Conservation (phyloP, 768 basidiomycete species). For the Cyclocybe cylindracea region DNA sequence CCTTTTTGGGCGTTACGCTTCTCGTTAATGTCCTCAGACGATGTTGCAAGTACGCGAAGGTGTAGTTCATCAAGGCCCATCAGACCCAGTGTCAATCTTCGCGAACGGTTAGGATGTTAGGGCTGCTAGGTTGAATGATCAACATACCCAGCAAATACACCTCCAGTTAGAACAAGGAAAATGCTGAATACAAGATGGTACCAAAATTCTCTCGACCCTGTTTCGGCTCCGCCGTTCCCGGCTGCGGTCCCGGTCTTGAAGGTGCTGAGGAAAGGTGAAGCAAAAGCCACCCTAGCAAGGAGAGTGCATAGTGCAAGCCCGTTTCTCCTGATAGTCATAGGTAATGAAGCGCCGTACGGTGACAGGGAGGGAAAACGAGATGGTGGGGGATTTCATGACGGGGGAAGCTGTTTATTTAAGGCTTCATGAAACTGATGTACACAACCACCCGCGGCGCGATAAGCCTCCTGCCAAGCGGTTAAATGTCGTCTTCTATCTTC, state of each 20-base stretch:
- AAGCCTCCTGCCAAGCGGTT: not conserved
- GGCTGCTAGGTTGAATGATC: not conserved
- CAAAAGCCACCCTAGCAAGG: constrained; percentile 12
- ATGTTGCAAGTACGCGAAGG: constrained; percentile 79
- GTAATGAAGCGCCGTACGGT: too few species aligned
- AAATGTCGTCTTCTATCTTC: not conserved
- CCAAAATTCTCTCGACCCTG: constrained; percentile 60
- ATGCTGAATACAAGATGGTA: constrained; percentile 69
- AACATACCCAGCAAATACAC: constrained; percentile 87
- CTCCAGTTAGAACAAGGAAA: constrained; percentile 77
- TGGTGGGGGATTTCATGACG: not conserved
- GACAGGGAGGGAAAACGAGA: not conserved
- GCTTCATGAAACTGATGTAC: not conserved
- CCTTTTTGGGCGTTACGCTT: constrained; percentile 72
- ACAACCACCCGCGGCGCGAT: not conserved
- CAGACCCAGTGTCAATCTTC: constrained; percentile 82
- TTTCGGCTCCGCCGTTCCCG: constrained; percentile 10
- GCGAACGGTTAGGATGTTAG: not conserved
- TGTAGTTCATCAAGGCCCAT: constrained; percentile 97
- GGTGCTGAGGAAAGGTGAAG: constrained; percentile 10
- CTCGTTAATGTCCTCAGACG: constrained; percentile 73
- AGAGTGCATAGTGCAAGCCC: constrained; percentile 14
- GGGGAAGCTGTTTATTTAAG: constrained; percentile 3
- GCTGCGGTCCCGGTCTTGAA: not conserved
- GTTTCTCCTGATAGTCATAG: constrained; percentile 11